Evolutionary conservation across 129 eudicot species (phyloP), one percentile per base, ranked within the genome.

Genomic region (Escallonia rubra): DNA sequence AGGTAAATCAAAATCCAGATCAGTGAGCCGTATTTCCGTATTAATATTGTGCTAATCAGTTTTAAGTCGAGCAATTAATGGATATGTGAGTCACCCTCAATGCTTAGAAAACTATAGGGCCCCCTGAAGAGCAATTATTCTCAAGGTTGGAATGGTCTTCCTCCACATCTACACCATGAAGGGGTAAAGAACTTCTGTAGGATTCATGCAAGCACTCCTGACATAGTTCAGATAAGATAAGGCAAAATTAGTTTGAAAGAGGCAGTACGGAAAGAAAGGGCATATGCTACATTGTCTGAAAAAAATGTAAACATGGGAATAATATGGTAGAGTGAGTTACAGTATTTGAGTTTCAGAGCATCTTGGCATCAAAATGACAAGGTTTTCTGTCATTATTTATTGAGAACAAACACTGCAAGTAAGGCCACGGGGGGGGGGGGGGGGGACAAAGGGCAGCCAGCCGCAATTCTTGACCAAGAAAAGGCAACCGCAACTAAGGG

Each of bases 191-290:
- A 69, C 75, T 78, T 52, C 81, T 79, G 80, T 80, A 90, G 16
- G 89, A 67, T 64, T 93, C 98, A 72, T 89, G 88, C 85, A 93
- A 78, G 84, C 96, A 86, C 15, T 86, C 98, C 98, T 93, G 84
- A 71, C 74, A 74, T 2, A 67, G 48, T 13, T 60, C n/a, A 66
- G 52, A 0, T 23, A 3, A 15, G 5, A 53, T 15, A 23, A 47
- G 34, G 41, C 38, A 47, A 34, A 50, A 66, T 4, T 66, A 23
- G 41, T n/a, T 4, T 48, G 72, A 4, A 38, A 61, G 14, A 56
- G 55, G 11, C 34, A 23, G 34, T 23, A 23, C 34, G 1, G 34
- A 23, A 23, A 23, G 34, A 23, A 23, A 23, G 34, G 34, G 34
- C 0, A 23, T 23, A 23, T 23, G 34, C 34, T 23, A 23, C 34